phyloP scores from a whole-genome alignment of 2,329 filamentous ascomycete genomes.

The Albophoma yamanashiensis region DNA sequence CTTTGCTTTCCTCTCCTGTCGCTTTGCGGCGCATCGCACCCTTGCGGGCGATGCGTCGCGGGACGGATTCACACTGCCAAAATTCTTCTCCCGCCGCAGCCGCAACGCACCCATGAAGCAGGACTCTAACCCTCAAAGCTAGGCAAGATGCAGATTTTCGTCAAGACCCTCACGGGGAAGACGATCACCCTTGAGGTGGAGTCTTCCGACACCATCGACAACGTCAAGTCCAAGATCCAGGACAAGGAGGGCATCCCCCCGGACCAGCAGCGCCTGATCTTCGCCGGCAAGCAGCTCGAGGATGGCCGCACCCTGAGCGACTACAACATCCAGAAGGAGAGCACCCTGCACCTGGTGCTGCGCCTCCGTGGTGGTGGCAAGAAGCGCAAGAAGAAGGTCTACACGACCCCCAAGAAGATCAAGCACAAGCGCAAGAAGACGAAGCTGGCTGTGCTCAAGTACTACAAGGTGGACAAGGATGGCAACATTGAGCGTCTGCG shows the following conservation, averaged over 20 bases:
- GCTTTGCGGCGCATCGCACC: not conserved
- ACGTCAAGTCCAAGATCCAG: conserved; percentile 98
- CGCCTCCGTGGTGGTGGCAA: conserved; percentile 97
- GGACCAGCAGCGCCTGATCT: conserved; percentile 99
- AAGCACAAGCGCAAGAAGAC: conserved; percentile 99
- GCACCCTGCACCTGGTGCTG: conserved; percentile 93
- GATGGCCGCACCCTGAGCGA: conserved; percentile 97
- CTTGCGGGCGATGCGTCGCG: not conserved
- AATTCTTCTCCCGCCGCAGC: not conserved
- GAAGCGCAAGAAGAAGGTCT: conserved; percentile 99
- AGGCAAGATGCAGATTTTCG: conserved; percentile 71
- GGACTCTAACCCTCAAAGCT: conserved; percentile 29
- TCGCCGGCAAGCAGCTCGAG: conserved; percentile 99
- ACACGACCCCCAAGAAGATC: conserved; percentile 99
- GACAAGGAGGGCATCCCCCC: conserved; percentile 99
- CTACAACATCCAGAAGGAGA: conserved; percentile 99
- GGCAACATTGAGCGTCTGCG: conserved; percentile 99
- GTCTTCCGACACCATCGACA: conserved; percentile 99
- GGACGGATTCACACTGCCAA: not conserved
- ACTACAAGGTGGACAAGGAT: conserved; percentile 99
- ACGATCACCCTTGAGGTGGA: conserved; percentile 99
- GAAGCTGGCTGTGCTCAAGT: conserved; percentile 99
- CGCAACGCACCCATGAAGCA: not conserved
- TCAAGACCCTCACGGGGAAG: conserved; percentile 93
- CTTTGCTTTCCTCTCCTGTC: not conserved